A percentile compares a stretch with the other conserved stretches of the same genome.
Conservation (phyloP, 352 stramenopile genomes). For the Aphanomyces euteiches region DNA sequence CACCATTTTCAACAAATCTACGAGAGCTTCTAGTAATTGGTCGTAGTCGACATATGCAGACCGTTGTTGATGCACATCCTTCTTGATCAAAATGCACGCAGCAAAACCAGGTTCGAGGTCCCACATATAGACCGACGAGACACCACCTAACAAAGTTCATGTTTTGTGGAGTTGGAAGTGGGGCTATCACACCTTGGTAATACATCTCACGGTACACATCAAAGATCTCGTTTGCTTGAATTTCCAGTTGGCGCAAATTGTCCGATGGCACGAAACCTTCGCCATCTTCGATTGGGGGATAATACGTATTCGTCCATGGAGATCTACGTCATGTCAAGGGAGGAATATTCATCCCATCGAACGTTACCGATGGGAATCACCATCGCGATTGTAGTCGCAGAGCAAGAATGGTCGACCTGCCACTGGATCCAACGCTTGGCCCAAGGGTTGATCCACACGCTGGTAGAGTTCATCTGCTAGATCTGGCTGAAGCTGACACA, state of each 20-base stretch:
- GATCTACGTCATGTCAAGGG: constrained; percentile 40
- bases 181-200: constrained; percentile 65
- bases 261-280: constrained; percentile 89
- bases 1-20: constrained; percentile 75
- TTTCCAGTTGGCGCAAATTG: constrained; percentile 86
- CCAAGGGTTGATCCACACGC: constrained; percentile 89
- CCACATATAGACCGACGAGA: constrained; percentile 95
- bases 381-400: constrained; percentile 95
- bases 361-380: constrained; percentile 76
- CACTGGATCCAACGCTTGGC: constrained; percentile 77
- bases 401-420: constrained; percentile 90
- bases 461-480: constrained; percentile 90
- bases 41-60: constrained; percentile 9
- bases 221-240: constrained; percentile 95
- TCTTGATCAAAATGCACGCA: constrained; percentile 93
- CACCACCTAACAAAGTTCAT: constrained; percentile 39
- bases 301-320: constrained; percentile 93
- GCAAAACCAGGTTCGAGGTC: constrained; percentile 91
- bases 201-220: constrained; percentile 96
- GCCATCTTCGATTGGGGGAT: constrained; percentile 60
- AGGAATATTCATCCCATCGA: not conserved
- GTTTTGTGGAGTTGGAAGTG: too few relatives aligned
- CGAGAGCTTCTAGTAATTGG: constrained; percentile 4
- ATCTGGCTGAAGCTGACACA: constrained; percentile 75
- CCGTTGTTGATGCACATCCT: constrained; percentile 77